These are phyloP conservation scores for Ogataea minuta DNA, from an alignment of 805 yeast species.

Conservation along the genomic window DNA sequence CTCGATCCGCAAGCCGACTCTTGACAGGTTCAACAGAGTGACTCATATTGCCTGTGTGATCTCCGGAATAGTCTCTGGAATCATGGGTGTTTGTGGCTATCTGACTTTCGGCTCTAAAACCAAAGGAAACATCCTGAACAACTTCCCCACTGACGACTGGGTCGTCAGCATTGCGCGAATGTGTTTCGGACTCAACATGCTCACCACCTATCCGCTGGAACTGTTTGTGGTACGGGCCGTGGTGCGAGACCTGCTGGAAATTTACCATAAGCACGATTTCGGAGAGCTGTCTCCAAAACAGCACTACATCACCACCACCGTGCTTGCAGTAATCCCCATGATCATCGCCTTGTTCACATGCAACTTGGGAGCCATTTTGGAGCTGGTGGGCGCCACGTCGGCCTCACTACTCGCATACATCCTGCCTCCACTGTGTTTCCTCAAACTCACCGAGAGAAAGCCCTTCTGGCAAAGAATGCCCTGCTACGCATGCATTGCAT, in stretches of 20 bases:
- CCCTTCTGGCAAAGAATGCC: slow-evolving; percentile 48
- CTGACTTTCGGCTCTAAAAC: slow-evolving; percentile 72
- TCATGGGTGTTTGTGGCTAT: slow-evolving; percentile 79
- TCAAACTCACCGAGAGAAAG: slow-evolving; percentile 57
- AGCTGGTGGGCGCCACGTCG: slow-evolving; percentile 88
- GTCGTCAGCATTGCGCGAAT: slow-evolving; percentile 83
- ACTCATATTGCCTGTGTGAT: slow-evolving; percentile 84
- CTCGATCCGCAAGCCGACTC: slow-evolving; percentile 72
- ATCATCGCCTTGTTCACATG: slow-evolving; percentile 75
- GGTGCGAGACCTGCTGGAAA: slow-evolving; percentile 54
- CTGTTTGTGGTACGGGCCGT: slow-evolving; percentile 89
- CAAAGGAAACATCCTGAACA: slow-evolving; percentile 84
- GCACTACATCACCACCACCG: slow-evolving; percentile 65
- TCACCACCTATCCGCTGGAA: slow-evolving; percentile 88
- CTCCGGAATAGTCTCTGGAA: slow-evolving; percentile 73
- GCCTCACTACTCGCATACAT: slow-evolving; percentile 93
- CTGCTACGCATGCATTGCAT: slow-evolving; percentile 56
- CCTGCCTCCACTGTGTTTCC: slow-evolving; percentile 80
- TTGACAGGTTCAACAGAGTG: slow-evolving; percentile 68
- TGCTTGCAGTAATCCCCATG: slow-evolving; percentile 68
- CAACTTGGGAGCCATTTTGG: slow-evolving; percentile 84
- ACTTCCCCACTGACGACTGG: slow-evolving; percentile 72
- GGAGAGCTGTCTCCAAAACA: slow-evolving; percentile 36
- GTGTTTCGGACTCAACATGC: slow-evolving; percentile 89
- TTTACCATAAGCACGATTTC: slow-evolving; percentile 24